A percentile compares a stretch with the other conserved stretches of the same genome.
Conservation (phyloP, 2,329 filamentous ascomycete species). For the Penicillium sp. region DNA sequence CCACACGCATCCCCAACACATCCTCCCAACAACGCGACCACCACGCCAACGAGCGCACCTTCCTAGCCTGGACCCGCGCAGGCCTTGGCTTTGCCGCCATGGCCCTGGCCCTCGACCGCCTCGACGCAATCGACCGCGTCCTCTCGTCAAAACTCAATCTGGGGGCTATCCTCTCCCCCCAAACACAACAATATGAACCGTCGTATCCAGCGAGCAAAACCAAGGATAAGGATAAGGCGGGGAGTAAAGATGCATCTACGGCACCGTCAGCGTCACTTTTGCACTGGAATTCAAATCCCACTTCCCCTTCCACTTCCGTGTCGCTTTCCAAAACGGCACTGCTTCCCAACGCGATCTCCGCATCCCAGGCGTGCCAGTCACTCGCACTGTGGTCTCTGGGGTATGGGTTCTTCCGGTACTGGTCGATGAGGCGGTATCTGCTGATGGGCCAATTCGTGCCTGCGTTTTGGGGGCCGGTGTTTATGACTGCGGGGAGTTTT, state of each 20-base stretch:
- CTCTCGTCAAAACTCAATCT: slow-evolving; percentile 19
- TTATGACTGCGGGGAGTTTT: slow-evolving; percentile 30
- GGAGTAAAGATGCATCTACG: neutral
- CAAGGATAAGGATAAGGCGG: neutral
- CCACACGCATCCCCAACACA: slow-evolving; percentile 30
- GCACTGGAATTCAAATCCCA: too few species aligned
- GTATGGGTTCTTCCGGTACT: slow-evolving; percentile 32
- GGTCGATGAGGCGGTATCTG: slow-evolving; percentile 29
- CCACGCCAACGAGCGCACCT: slow-evolving; percentile 38
- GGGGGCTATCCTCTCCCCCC: neutral
- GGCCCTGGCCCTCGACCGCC: slow-evolving; percentile 32
- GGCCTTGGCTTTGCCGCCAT: slow-evolving; percentile 37
- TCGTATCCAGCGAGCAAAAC: neutral
- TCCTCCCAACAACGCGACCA: slow-evolving; percentile 37
- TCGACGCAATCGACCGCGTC: slow-evolving; percentile 32
- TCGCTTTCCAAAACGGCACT: neutral
- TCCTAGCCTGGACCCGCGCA: slow-evolving; percentile 38
- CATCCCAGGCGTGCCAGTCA: slow-evolving; percentile 25
- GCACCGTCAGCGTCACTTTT: too few species aligned
- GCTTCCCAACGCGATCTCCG: slow-evolving; percentile 9
- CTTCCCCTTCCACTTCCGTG: too few species aligned
- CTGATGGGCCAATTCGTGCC: slow-evolving; percentile 31
- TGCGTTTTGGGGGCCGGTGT: slow-evolving; percentile 33
- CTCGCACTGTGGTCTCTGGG: slow-evolving; percentile 34
- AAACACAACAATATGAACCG: neutral